Conservation (phyloP, 345 rosid genomes). For the Melaleuca quinquenervia region DNA sequence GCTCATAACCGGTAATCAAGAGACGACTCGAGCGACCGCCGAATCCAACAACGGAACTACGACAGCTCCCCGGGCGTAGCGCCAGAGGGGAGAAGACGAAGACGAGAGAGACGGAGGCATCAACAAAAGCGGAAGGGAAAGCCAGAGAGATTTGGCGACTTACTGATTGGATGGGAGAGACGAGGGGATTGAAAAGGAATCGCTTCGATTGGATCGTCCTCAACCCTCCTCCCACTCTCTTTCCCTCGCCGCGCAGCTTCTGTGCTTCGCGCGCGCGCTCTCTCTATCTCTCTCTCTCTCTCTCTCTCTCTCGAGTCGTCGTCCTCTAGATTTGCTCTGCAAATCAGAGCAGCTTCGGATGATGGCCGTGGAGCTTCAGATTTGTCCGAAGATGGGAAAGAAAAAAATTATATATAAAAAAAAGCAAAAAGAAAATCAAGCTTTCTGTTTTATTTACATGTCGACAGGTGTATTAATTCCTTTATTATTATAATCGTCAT, state of each 20-base stretch:
- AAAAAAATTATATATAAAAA: background rate
- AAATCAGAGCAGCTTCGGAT: constrained; percentile 30
- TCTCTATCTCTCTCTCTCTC: constrained; percentile 7
- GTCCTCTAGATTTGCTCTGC: constrained; percentile 49
- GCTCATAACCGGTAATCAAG: background rate
- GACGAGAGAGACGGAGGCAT: constrained; percentile 1
- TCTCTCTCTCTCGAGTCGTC: constrained; percentile 9
- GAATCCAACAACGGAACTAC: background rate
- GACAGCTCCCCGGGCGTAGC: background rate
- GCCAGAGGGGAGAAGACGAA: background rate
- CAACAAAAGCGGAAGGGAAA: constrained; percentile 5
- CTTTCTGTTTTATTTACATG: background rate
- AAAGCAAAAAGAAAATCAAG: background rate
- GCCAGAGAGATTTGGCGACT: constrained; percentile 12
- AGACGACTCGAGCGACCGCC: no score
- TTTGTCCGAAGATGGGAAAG: background rate
- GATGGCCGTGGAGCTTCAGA: background rate
- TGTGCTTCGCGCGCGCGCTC: background rate
- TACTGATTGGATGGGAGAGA: constrained; percentile 47
- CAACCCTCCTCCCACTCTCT: constrained; percentile 8
- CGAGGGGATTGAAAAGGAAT: background rate
- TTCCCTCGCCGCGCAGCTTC: background rate
- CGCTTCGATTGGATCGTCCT: constrained; percentile 2
- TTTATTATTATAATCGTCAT: no score
- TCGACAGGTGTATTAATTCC: background rate